phyloP scores from a whole-genome alignment of 1,284 basidiomycete species.

The Ceratobasidium sp. region DNA sequence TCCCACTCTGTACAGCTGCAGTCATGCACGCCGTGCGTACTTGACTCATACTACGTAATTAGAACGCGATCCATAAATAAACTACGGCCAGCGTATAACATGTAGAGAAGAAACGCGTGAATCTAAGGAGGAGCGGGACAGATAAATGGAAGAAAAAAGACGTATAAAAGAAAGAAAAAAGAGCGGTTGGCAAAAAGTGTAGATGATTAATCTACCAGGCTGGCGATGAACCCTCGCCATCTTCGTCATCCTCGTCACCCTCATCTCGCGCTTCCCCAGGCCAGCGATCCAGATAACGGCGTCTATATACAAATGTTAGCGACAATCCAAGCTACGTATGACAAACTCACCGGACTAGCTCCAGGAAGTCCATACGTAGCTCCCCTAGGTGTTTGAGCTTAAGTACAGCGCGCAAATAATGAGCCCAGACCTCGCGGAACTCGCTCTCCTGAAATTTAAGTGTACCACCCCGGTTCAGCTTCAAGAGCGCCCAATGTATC shows the following conservation, averaged over 20 bases:
- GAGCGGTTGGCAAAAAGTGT: no score
- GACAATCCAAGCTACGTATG: background rate
- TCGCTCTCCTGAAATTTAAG: background rate
- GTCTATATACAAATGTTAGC: background rate
- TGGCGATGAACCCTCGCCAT: conserved; percentile 3
- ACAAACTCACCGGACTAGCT: background rate
- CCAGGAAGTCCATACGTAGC: background rate
- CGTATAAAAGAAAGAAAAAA: no score
- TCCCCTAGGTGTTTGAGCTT: background rate
- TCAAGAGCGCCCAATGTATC: conserved; percentile 7
- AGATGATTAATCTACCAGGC: background rate
- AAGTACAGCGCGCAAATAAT: conserved; percentile 6
- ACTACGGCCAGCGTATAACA: no score
- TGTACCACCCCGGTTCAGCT: background rate
- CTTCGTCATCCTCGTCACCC: background rate
- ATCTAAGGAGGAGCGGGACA: no score
- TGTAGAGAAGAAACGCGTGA: no score
- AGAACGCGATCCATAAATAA: no score
- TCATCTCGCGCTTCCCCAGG: background rate
- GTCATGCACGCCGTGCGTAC: no score
- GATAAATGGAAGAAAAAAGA: no score
- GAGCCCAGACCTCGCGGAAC: background rate
- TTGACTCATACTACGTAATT: no score
- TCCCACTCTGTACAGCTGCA: no score
- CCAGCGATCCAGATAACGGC: background rate